Evolutionary conservation across 306 rosid genomes (phyloP).

Genomic region (Cucurbita pepo): DNA sequence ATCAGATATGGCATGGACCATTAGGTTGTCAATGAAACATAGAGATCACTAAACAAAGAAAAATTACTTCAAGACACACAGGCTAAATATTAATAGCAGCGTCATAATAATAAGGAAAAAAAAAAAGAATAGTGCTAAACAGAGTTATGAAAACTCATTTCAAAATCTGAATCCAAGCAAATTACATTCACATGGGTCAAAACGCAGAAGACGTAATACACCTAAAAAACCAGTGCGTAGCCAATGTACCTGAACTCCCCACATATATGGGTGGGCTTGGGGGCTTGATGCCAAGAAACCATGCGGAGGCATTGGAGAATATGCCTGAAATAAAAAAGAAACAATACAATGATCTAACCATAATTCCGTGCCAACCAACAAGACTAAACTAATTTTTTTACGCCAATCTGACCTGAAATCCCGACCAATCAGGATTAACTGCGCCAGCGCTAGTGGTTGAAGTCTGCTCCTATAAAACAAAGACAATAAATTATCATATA

Average conservation of each 20-base stretch:
- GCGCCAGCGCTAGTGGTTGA: constrained; percentile 45
- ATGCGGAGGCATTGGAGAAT: constrained; percentile 88
- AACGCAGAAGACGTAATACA: neutral
- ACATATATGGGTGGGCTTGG: constrained; percentile 93
- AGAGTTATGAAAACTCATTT: neutral
- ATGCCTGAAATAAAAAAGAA: constrained; percentile 35
- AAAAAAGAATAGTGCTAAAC: neutral
- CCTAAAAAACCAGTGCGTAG: neutral
- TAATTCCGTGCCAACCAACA: constrained; percentile 7
- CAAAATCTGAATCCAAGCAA: neutral
- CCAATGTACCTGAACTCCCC: constrained; percentile 95
- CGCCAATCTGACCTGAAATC: constrained; percentile 60
- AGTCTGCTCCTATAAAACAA: constrained; percentile 59
- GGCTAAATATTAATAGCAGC: neutral
- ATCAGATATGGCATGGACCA: neutral
- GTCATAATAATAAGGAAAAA: neutral
- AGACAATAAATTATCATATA: neutral
- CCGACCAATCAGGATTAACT: constrained; percentile 88
- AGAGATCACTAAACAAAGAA: neutral
- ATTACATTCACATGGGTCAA: neutral
- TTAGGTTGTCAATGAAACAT: neutral
- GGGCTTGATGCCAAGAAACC: constrained; percentile 92
- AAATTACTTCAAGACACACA: neutral
- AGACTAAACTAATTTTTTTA: neutral
- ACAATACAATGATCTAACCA: neutral